These are phyloP conservation scores for Beauveria bassiana DNA, from an alignment of 2,329 filamentous ascomycete species.

Conservation along the genomic window DNA sequence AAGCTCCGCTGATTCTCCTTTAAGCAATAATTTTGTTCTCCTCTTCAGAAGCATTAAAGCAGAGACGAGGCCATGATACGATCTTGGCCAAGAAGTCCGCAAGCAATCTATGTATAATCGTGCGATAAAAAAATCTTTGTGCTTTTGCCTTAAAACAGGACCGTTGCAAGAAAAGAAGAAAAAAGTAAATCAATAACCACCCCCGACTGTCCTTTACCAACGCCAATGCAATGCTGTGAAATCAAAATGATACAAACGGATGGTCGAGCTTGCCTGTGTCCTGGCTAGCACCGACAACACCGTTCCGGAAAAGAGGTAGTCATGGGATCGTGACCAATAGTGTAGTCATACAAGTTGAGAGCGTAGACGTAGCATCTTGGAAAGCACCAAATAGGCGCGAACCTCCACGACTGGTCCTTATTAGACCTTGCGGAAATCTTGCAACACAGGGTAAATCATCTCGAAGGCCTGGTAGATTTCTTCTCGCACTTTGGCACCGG, in stretches of 20 bases:
- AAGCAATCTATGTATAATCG: constrained; percentile 34
- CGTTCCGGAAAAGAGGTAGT: constrained; percentile 23
- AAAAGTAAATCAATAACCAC: constrained; percentile 20
- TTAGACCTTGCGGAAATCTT: constrained; percentile 57
- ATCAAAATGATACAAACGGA: constrained; percentile 32
- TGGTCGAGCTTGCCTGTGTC: constrained; percentile 16
- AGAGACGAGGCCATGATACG: constrained; percentile 10
- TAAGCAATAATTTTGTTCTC: constrained; percentile 17
- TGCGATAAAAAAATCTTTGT: constrained; percentile 29
- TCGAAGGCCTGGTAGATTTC: constrained; percentile 97
- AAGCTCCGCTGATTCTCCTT: constrained; percentile 12
- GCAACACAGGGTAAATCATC: constrained; percentile 93
- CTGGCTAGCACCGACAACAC: constrained; percentile 16
- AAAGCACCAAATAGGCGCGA: neutral
- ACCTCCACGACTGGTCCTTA: constrained; percentile 24
- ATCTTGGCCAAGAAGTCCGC: constrained; percentile 17
- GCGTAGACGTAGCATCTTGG: neutral
- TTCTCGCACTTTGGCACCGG: constrained; percentile 94
- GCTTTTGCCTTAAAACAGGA: constrained; percentile 24
- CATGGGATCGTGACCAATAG: constrained; percentile 40
- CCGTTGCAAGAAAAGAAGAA: constrained; percentile 20
- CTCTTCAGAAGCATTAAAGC: constrained; percentile 23
- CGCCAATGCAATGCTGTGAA: constrained; percentile 51
- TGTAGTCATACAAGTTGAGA: constrained; percentile 35
- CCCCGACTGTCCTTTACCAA: constrained; percentile 33